Evolutionary conservation across 176 grass and related monocot genomes (phyloP).

Genomic region (Thalia dealbata): DNA sequence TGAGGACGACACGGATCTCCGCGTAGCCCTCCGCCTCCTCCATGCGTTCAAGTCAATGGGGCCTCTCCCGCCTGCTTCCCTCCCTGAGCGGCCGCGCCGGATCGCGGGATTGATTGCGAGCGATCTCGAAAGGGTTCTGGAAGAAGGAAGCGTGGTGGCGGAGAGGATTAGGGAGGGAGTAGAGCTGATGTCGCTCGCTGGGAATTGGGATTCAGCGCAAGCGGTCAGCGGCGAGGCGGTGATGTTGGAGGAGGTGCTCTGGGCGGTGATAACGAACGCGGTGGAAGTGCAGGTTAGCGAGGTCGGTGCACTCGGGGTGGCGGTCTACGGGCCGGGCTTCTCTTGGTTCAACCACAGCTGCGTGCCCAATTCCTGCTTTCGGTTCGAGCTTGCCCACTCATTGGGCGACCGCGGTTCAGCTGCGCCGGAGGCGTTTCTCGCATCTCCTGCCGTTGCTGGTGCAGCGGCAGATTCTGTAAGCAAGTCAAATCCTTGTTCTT

Average conservation of each 20-base stretch:
- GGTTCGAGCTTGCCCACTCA: constrained; percentile 25
- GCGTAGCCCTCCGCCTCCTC: constrained; percentile 57
- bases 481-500: not conserved
- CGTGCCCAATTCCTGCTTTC: constrained; percentile 59
- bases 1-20: constrained; percentile 29
- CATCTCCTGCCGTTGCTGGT: constrained; percentile 30
- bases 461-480: constrained; percentile 30
- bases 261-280: constrained; percentile 59
- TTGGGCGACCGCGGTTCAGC: constrained; percentile 12
- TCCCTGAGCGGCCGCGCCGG: constrained; percentile 11
- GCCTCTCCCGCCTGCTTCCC: constrained; percentile 20
- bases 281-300: constrained; percentile 69
- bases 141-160: constrained; percentile 40
- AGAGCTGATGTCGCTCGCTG: constrained; percentile 44
- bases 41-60: constrained; percentile 26
- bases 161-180: constrained; percentile 44
- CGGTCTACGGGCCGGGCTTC: constrained; percentile 58
- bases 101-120: constrained; percentile 49
- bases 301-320: constrained; percentile 40
- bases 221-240: not conserved
- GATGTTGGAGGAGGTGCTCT: constrained; percentile 41
- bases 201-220: constrained; percentile 16
- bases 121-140: constrained; percentile 37
- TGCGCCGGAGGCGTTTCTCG: constrained; percentile 23
- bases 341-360: constrained; percentile 98